These are phyloP conservation scores for Sporothrix brasiliensis DNA, from an alignment of 2,329 filamentous ascomycete genomes.

Conservation along the genomic window DNA sequence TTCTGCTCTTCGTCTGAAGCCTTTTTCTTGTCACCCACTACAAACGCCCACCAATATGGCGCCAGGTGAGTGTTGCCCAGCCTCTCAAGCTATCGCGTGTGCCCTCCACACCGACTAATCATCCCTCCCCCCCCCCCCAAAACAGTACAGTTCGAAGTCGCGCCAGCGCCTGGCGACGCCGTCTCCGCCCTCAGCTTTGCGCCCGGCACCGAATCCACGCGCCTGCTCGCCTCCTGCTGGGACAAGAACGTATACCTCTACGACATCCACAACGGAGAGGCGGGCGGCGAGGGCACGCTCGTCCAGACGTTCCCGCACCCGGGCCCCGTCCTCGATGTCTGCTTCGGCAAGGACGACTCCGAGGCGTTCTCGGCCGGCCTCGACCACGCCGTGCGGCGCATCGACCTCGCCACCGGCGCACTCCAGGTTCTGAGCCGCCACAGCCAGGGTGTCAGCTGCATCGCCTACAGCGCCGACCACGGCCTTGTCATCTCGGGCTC, in stretches of 20 bases:
- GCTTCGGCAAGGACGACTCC: conserved; percentile 80
- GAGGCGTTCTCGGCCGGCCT: conserved; percentile 85
- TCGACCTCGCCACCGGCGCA: conserved; percentile 72
- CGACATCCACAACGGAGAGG: conserved; percentile 64
- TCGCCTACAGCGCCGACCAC: conserved; percentile 78
- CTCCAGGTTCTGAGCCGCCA: conserved; percentile 79
- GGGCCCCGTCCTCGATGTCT: conserved; percentile 86
- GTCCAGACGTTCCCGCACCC: conserved; percentile 76
- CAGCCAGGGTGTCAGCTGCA: conserved; percentile 74
- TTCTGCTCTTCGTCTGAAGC: not conserved
- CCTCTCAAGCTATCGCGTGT: no score
- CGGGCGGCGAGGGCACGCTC: conserved; percentile 63
- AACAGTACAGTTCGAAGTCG: conserved; percentile 65
- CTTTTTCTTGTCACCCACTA: not conserved
- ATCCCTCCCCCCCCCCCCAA: not conserved
- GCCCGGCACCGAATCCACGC: conserved; percentile 69
- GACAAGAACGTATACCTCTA: conserved; percentile 91
- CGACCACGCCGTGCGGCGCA: conserved; percentile 78
- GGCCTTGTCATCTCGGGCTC: conserved; percentile 85
- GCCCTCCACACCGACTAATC: not conserved
- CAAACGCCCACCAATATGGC: conserved; percentile 30
- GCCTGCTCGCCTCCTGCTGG: conserved; percentile 91
- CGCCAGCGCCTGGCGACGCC: conserved; percentile 79
- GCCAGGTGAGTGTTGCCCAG: conserved; percentile 28
- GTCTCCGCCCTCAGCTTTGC: conserved; percentile 88